Percentiles rank a stretch among this genome's conserved stretches.
Conservation (phyloP, 345 rosid species). For the Turnera subulata region DNA sequence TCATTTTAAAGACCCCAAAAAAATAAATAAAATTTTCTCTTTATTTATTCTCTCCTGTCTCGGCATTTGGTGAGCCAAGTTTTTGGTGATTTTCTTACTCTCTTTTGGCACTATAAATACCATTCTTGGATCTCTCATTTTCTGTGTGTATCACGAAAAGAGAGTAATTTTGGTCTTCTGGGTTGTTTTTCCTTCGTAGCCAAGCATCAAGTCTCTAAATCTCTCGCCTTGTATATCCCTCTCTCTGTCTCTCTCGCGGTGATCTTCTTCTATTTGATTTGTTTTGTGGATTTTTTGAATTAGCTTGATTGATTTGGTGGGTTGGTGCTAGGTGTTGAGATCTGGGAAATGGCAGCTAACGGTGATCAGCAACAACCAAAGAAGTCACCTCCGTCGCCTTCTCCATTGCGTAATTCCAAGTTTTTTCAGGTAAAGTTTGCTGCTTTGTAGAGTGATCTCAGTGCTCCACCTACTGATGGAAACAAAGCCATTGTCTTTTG, state of each 20-base stretch:
- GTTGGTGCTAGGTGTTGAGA: slow-evolving; percentile 11
- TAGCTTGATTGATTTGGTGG: neutral
- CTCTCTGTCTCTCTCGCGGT: too few species aligned
- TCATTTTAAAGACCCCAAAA: too few species aligned
- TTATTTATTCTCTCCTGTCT: neutral
- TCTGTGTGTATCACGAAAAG: slow-evolving; percentile 18
- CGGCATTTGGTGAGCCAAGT: slow-evolving; percentile 26
- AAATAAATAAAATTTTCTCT: neutral
- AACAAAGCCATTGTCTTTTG: too few species aligned
- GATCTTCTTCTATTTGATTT: too few species aligned
- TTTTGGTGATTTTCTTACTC: slow-evolving; percentile 13
- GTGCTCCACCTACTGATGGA: too few species aligned
- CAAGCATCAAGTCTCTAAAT: too few species aligned
- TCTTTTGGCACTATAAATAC: slow-evolving; percentile 38
- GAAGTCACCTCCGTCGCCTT: slow-evolving; percentile 84
- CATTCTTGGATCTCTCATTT: slow-evolving; percentile 18
- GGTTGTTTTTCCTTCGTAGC: slow-evolving; percentile 4
- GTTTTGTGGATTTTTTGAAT: neutral
- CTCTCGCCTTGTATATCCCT: too few species aligned
- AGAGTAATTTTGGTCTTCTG: slow-evolving; percentile 6
- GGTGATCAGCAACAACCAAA: slow-evolving; percentile 50
- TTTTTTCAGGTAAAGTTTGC: slow-evolving; percentile 62
- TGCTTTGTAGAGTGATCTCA: neutral
- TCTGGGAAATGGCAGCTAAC: slow-evolving; percentile 36
- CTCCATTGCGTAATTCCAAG: slow-evolving; percentile 83